phyloP scores from a whole-genome alignment of 116 monocot genomes.

The Iris pallida region DNA sequence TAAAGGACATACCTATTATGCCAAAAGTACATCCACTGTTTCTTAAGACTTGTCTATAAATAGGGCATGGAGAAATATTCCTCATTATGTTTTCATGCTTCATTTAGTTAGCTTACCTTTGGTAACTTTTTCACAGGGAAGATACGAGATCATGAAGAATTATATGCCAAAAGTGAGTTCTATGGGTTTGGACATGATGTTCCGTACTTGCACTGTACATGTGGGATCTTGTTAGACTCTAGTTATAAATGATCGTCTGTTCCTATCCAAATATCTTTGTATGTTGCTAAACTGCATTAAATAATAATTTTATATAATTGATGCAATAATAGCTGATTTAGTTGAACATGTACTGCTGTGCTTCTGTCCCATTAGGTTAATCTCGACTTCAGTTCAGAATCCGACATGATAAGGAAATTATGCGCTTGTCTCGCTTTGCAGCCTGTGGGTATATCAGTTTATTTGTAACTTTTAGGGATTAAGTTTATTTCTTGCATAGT shows the following conservation, averaged over 20 bases:
- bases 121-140: constrained; percentile 50
- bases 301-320: neutral
- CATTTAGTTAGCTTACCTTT: neutral
- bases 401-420: constrained; percentile 95
- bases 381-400: constrained; percentile 95
- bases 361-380: constrained; percentile 57
- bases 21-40: constrained; percentile 57
- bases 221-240: constrained; percentile 21
- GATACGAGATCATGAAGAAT: constrained; percentile 93
- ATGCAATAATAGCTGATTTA: neutral
- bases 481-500: neutral
- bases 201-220: constrained; percentile 99
- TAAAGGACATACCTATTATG: constrained; percentile 93
- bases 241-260: neutral
- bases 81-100: neutral
- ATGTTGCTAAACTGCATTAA: neutral
- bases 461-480: constrained; percentile 3
- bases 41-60: neutral
- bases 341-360: neutral
- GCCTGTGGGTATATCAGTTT: constrained; percentile 52
- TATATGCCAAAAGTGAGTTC: constrained; percentile 99
- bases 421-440: constrained; percentile 87
- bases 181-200: constrained; percentile 97
- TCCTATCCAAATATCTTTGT: neutral
- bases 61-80: neutral